phyloP scores from a whole-genome alignment of 176 grass and related monocot species.

The Oryza nivara region DNA sequence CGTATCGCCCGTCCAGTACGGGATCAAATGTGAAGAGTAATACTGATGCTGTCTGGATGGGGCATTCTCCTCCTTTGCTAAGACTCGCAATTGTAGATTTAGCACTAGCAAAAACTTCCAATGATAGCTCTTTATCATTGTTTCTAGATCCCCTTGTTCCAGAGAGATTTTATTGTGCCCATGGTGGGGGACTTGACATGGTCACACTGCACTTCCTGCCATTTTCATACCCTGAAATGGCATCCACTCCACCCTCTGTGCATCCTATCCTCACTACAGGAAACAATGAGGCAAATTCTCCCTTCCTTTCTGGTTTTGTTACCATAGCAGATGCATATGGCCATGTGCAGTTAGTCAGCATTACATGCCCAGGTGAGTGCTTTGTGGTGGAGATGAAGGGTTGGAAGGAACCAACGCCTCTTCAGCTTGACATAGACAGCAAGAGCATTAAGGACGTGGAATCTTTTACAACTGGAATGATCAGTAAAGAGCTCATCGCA shows the following conservation, averaged over 20 bases:
- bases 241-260: conserved; percentile 74
- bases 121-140: conserved; percentile 51
- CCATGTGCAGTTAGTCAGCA: conserved; percentile 73
- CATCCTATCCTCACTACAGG: conserved; percentile 74
- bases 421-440: conserved; percentile 57
- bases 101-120: conserved; percentile 59
- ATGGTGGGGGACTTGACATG: conserved; percentile 91
- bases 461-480: conserved; percentile 54
- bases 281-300: conserved; percentile 50
- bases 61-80: conserved; percentile 75
- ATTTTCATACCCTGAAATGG: conserved; percentile 70
- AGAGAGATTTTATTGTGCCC: conserved; percentile 92
- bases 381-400: conserved; percentile 91
- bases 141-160: conserved; percentile 82
- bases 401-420: conserved; percentile 69
- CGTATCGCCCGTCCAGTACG: conserved; percentile 34
- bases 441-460: conserved; percentile 55
- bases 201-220: conserved; percentile 79
- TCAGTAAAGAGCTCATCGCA: conserved; percentile 78
- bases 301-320: conserved; percentile 76
- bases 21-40: conserved; percentile 55
- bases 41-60: conserved; percentile 54
- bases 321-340: conserved; percentile 78
- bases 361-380: conserved; percentile 72
- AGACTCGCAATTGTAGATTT: conserved; percentile 85